A percentile compares a stretch with the other conserved stretches of the same genome.
Conservation (phyloP, 169 alveolate species). For the Perkinsus chesapeaki region DNA sequence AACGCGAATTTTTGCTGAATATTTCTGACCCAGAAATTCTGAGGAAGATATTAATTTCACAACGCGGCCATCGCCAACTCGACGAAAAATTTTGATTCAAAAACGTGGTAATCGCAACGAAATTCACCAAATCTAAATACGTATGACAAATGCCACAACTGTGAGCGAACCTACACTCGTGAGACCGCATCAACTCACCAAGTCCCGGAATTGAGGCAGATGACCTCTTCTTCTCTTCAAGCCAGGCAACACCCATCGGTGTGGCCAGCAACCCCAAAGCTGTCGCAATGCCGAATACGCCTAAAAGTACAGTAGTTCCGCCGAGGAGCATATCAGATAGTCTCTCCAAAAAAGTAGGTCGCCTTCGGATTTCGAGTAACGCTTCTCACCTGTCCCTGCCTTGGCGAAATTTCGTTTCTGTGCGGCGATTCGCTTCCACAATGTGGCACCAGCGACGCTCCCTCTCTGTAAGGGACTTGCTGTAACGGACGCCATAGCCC, state of each 20-base stretch:
- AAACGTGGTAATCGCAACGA: too few species aligned
- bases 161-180: too few species aligned
- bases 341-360: neutral
- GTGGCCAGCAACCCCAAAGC: neutral
- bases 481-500: neutral
- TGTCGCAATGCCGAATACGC: neutral
- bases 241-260: neutral
- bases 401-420: neutral
- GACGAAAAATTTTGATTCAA: too few species aligned
- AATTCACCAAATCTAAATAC: too few species aligned
- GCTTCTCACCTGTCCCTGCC: neutral
- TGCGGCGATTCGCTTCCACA: neutral
- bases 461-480: neutral
- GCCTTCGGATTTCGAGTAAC: neutral
- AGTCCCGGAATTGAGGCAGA: neutral
- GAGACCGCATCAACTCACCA: too few species aligned
- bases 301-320: neutral
- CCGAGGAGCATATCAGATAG: neutral
- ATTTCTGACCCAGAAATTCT: too few species aligned
- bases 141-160: too few species aligned
- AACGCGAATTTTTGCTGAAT: too few species aligned
- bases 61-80: too few species aligned
- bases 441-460: neutral
- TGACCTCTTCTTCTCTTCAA: neutral
- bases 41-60: too few species aligned